phyloP scores from a whole-genome alignment of 1,139 yeast genomes.

The Scheffersomyces insectosa region DNA sequence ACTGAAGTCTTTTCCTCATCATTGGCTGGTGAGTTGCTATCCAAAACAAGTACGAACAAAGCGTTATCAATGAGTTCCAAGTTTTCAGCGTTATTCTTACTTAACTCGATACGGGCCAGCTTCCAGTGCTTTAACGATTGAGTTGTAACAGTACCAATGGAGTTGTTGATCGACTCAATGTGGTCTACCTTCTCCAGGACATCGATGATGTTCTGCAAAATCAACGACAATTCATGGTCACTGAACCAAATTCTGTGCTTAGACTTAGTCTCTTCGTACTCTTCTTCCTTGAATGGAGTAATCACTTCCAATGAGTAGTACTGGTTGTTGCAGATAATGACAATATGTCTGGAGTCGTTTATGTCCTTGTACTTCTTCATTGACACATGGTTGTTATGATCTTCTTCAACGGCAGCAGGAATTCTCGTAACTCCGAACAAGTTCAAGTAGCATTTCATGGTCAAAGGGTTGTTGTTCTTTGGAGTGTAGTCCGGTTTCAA shows the following conservation, averaged over 20 bases:
- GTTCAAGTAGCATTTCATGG: slow-evolving; percentile 67
- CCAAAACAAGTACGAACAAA: slow-evolving; percentile 67
- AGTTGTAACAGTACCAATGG: slow-evolving; percentile 71
- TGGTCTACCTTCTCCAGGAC: slow-evolving; percentile 41
- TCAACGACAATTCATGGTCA: slow-evolving; percentile 54
- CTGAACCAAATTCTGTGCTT: slow-evolving; percentile 46
- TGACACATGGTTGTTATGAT: slow-evolving; percentile 23
- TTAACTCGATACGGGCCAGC: slow-evolving; percentile 52
- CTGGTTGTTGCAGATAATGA: slow-evolving; percentile 62
- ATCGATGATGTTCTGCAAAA: slow-evolving; percentile 50
- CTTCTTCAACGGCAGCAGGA: slow-evolving; percentile 31
- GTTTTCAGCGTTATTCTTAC: slow-evolving; percentile 42
- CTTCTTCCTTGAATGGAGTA: slow-evolving; percentile 35
- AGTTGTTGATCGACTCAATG: slow-evolving; percentile 49
- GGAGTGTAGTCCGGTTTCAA: slow-evolving; percentile 61
- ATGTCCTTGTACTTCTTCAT: slow-evolving; percentile 27
- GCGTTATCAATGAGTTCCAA: slow-evolving; percentile 60
- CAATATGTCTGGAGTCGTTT: slow-evolving; percentile 47
- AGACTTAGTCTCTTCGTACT: slow-evolving; percentile 19
- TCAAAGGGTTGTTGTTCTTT: slow-evolving; percentile 48
- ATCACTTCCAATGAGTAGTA: slow-evolving; percentile 63
- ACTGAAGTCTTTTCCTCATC: slow-evolving; percentile 50
- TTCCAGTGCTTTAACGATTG: slow-evolving; percentile 67
- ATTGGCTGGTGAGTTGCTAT: slow-evolving; percentile 52
- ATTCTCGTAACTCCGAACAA: slow-evolving; percentile 68